Percentiles rank a stretch among this genome's conserved stretches.
These are phyloP conservation scores for Porphyrellus sp. DNA, from an alignment of 1,284 basidiomycete species.

Conservation along the genomic window DNA sequence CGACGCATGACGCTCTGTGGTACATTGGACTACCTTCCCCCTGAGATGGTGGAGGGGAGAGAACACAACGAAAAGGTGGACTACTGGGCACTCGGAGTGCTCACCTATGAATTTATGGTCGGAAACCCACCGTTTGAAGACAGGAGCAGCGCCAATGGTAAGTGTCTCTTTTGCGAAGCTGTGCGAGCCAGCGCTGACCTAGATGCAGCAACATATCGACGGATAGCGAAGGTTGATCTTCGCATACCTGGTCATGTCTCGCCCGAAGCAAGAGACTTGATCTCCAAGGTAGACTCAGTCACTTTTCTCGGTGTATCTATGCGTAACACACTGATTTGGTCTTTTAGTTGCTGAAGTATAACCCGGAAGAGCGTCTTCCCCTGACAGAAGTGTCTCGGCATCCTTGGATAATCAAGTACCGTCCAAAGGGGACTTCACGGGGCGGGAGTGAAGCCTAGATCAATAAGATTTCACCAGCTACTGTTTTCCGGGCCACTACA, in stretches of 20 bases:
- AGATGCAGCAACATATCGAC: conserved; percentile 74
- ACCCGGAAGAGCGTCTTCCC: conserved; percentile 80
- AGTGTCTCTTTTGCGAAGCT: conserved; percentile 21
- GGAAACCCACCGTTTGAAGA: conserved; percentile 96
- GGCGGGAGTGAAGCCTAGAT: conserved; percentile 26
- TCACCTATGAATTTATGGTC: conserved; percentile 93
- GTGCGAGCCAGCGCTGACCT: conserved; percentile 2
- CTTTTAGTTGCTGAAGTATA: conserved; percentile 81
- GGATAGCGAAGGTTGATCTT: conserved; percentile 82
- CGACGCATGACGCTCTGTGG: conserved; percentile 89
- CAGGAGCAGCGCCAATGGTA: conserved; percentile 70
- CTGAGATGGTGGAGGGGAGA: conserved; percentile 95
- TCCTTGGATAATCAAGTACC: conserved; percentile 90
- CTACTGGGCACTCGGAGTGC: conserved; percentile 94
- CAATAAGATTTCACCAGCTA: not conserved
- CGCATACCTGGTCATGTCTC: conserved; percentile 69
- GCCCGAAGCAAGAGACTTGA: conserved; percentile 65
- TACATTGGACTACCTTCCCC: conserved; percentile 95
- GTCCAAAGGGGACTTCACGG: conserved; percentile 39
- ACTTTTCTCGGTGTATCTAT: conserved; percentile 27
- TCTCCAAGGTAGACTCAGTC: conserved; percentile 45
- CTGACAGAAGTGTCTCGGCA: conserved; percentile 81
- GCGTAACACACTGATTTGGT: conserved; percentile 19
- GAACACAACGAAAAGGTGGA: conserved; percentile 90
- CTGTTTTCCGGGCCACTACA: not conserved